Evolutionary conservation across 2,329 filamentous ascomycete genomes (phyloP).

Genomic region (Bipolaris oryzae): DNA sequence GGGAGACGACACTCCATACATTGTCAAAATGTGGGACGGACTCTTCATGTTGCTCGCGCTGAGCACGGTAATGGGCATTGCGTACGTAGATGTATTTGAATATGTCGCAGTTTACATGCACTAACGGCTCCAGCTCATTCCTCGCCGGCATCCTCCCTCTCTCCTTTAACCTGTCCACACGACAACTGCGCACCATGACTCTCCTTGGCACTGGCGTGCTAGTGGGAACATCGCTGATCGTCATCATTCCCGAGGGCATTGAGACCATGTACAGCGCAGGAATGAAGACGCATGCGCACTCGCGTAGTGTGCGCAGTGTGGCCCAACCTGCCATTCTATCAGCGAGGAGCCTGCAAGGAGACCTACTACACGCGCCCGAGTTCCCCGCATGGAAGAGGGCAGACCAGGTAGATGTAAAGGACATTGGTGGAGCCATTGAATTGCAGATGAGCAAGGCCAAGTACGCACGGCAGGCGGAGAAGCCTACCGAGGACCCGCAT

Average conservation of each 20-base stretch:
- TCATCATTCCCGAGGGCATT: slow-evolving; percentile 96
- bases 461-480: slow-evolving; percentile 33
- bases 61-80: slow-evolving; percentile 69
- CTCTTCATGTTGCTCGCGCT: slow-evolving; percentile 68
- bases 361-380: slow-evolving; percentile 30
- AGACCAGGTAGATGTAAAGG: slow-evolving; percentile 21
- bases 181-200: slow-evolving; percentile 86
- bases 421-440: slow-evolving; percentile 25
- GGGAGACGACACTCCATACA: slow-evolving; percentile 18
- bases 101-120: not conserved
- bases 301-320: slow-evolving; percentile 29
- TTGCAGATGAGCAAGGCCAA: slow-evolving; percentile 28
- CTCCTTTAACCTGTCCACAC: slow-evolving; percentile 83
- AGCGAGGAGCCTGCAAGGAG: slow-evolving; percentile 34
- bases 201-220: slow-evolving; percentile 92
- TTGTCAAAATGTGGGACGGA: slow-evolving; percentile 62
- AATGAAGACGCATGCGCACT: slow-evolving; percentile 31
- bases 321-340: slow-evolving; percentile 34
- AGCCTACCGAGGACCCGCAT: slow-evolving; percentile 27
- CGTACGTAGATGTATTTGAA: slow-evolving; percentile 53
- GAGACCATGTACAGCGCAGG: slow-evolving; percentile 77
- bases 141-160: slow-evolving; percentile 89
- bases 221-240: slow-evolving; percentile 91
- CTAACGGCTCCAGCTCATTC: slow-evolving; percentile 72
- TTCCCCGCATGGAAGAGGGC: slow-evolving; percentile 30